Conservation (phyloP, 2,329 filamentous ascomycete species). For the Neofusicoccum sp. region DNA sequence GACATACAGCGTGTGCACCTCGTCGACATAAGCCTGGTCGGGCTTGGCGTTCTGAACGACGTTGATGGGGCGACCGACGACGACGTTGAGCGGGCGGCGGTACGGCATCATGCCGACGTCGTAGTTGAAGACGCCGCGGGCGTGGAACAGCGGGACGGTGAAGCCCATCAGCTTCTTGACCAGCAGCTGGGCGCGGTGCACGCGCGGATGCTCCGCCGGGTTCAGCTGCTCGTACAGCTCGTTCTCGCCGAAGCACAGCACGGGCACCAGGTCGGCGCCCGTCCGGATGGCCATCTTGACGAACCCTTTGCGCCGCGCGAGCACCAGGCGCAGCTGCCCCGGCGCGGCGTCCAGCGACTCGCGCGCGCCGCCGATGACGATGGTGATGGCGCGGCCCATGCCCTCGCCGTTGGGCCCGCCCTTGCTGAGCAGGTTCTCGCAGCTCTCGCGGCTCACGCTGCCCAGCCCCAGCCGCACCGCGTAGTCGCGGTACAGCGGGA, state of each 20-base stretch:
- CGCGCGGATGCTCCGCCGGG: slow-evolving; percentile 72
- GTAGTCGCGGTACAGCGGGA: slow-evolving; percentile 93
- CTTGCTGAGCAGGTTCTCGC: slow-evolving; percentile 81
- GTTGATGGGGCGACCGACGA: slow-evolving; percentile 80
- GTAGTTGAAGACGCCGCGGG: slow-evolving; percentile 93
- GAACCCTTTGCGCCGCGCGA: slow-evolving; percentile 86
- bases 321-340: slow-evolving; percentile 72
- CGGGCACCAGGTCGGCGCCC: slow-evolving; percentile 91
- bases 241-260: slow-evolving; percentile 93
- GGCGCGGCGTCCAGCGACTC: slow-evolving; percentile 91
- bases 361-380: slow-evolving; percentile 88
- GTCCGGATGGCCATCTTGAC: slow-evolving; percentile 89
- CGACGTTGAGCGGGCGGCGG: slow-evolving; percentile 81
- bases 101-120: slow-evolving; percentile 97
- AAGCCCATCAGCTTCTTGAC: slow-evolving; percentile 88
- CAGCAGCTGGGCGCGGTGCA: slow-evolving; percentile 81
- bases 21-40: slow-evolving; percentile 73
- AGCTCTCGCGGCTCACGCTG: slow-evolving; percentile 88
- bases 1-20: slow-evolving; percentile 78
- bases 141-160: slow-evolving; percentile 87
- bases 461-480: slow-evolving; percentile 84
- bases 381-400: slow-evolving; percentile 94
- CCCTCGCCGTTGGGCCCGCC: slow-evolving; percentile 78
- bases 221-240: slow-evolving; percentile 91
- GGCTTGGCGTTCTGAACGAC: slow-evolving; percentile 68